phyloP scores from a whole-genome alignment of 805 yeast genomes.

The Suhomyces xylopsoci region DNA sequence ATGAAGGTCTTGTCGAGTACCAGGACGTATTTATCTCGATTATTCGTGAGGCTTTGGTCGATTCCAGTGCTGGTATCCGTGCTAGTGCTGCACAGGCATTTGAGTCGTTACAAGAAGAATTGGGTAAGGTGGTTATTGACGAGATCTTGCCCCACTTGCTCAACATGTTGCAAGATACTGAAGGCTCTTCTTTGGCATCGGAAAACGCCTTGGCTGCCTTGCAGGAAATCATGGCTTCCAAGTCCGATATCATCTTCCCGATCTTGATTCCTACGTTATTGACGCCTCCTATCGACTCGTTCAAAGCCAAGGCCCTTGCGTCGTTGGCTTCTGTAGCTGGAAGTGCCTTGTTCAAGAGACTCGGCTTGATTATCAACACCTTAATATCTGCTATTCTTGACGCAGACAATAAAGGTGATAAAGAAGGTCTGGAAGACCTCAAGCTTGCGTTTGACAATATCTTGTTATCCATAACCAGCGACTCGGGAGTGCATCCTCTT shows the following conservation, averaged over 20 bases:
- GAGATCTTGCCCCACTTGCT: constrained; percentile 83
- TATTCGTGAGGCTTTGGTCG: constrained; percentile 76
- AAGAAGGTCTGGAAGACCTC: constrained; percentile 40
- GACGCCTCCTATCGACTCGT: constrained; percentile 73
- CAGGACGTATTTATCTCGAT: constrained; percentile 70
- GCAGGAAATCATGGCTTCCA: constrained; percentile 87
- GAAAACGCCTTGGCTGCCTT: constrained; percentile 82
- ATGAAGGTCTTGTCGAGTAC: constrained; percentile 58
- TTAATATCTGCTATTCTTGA: constrained; percentile 60
- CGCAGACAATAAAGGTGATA: constrained; percentile 27
- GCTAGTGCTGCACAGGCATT: constrained; percentile 90
- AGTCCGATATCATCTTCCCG: constrained; percentile 90
- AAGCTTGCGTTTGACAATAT: constrained; percentile 61
- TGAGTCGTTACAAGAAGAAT: constrained; percentile 76
- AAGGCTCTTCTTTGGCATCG: constrained; percentile 37
- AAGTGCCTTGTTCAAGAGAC: constrained; percentile 66
- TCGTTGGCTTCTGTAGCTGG: constrained; percentile 91
- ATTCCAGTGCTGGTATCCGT: constrained; percentile 69
- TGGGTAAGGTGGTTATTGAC: constrained; percentile 85
- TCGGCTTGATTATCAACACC: constrained; percentile 70
- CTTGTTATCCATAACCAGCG: constrained; percentile 69
- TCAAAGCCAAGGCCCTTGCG: constrained; percentile 85
- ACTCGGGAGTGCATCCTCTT: constrained; percentile 79
- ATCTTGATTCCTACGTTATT: constrained; percentile 82
- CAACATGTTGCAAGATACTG: constrained; percentile 54